Evolutionary conservation across 331 rosid genomes (phyloP).

Genomic region (Quercus lobata): DNA sequence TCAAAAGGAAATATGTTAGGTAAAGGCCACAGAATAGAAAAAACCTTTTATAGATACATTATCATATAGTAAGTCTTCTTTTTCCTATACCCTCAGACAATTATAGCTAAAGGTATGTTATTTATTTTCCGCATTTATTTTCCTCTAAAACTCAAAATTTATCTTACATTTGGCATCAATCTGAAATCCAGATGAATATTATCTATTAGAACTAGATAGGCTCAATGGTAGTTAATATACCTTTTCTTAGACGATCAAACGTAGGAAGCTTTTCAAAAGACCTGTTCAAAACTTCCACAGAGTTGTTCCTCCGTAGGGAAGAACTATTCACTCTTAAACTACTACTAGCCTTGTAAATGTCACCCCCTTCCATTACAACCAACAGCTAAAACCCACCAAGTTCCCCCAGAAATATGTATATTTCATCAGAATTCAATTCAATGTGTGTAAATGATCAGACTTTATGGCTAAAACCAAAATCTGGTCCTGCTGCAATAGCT

Average conservation of each 20-base stretch:
- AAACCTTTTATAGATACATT: no score
- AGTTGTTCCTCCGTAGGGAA: conserved; percentile 23
- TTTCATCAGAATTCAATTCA: background rate
- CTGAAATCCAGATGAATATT: no score
- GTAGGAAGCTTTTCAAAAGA: conserved; percentile 45
- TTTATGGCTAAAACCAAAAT: background rate
- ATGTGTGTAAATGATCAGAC: background rate
- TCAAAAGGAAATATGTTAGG: no score
- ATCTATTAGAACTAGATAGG: no score
- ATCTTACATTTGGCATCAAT: no score
- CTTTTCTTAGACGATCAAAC: conserved; percentile 38
- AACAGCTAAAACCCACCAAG: conserved; percentile 7
- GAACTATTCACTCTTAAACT: conserved; percentile 16
- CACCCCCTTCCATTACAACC: conserved; percentile 4
- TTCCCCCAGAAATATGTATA: background rate
- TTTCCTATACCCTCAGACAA: no score
- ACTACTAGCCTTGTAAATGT: conserved; percentile 4
- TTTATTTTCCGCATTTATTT: no score
- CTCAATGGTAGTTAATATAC: conserved; percentile 19
- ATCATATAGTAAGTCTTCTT: no score
- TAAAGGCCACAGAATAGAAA: no score
- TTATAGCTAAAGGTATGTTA: no score
- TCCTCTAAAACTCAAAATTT: no score
- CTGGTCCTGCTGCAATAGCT: background rate
- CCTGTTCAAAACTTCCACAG: conserved; percentile 24